Evolutionary conservation across 1,284 basidiomycete genomes (phyloP).

Genomic region (Lentinula novae-zelandiae): DNA sequence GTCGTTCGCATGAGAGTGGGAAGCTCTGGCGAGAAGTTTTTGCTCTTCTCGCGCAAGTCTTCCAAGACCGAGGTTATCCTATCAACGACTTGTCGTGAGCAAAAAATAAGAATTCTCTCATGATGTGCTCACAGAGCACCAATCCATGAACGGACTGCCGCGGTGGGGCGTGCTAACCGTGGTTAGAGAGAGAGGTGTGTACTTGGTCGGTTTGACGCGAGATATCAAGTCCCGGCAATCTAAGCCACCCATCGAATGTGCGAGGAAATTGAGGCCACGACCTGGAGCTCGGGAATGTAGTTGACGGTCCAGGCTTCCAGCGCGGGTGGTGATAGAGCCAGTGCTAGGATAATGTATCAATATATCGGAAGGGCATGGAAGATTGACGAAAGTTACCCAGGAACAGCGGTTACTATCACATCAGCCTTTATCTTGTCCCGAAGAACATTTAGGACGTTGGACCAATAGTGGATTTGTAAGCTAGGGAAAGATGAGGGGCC

Average conservation of each 20-base stretch:
- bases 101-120: not conserved
- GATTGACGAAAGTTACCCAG: constrained; percentile 57
- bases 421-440: constrained; percentile 85
- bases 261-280: constrained; percentile 86
- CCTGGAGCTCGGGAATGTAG: constrained; percentile 67
- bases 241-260: constrained; percentile 97
- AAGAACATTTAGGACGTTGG: constrained; percentile 81
- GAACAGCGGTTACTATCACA: constrained; percentile 94
- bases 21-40: constrained; percentile 21
- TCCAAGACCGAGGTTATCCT: constrained; percentile 88
- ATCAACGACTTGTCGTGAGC: constrained; percentile 2
- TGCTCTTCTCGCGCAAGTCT: constrained; percentile 40
- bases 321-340: constrained; percentile 86
- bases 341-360: constrained; percentile 56
- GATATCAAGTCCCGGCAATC: constrained; percentile 91
- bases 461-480: constrained; percentile 94
- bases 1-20: constrained; percentile 1
- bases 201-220: constrained; percentile 79
- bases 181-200: constrained; percentile 85
- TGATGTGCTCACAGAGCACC: constrained; percentile 75
- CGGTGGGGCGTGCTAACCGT: constrained; percentile 93
- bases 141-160: constrained; percentile 99
- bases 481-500: constrained; percentile 74
- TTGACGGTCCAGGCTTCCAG: constrained; percentile 74
- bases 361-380: not conserved